phyloP scores from a whole-genome alignment of 2,329 filamentous ascomycete species.

The Talaromyces islandicus region DNA sequence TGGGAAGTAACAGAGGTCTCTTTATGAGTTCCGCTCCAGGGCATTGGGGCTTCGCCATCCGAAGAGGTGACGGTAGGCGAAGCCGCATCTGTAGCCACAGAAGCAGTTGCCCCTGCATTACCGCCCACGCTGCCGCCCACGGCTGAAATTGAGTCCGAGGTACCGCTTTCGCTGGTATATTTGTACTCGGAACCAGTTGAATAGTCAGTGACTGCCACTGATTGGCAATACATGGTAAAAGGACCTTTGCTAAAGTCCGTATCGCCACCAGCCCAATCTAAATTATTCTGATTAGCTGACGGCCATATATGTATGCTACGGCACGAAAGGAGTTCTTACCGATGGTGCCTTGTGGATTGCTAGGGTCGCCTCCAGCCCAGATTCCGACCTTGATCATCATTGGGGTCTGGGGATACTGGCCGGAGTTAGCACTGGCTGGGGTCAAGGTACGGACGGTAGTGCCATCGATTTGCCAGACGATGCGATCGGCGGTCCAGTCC shows the following conservation, averaged over 20 bases:
- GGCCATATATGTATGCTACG: neutral
- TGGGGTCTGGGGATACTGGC: conserved; percentile 87
- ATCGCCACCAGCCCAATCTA: conserved; percentile 74
- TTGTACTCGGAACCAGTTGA: conserved; percentile 81
- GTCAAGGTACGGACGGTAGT: conserved; percentile 70
- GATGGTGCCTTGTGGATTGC: conserved; percentile 75
- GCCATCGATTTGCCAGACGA: conserved; percentile 81
- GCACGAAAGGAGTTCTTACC: conserved; percentile 30
- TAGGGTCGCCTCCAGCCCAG: conserved; percentile 85
- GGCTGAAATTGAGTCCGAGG: conserved; percentile 74
- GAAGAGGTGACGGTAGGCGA: conserved; percentile 51
- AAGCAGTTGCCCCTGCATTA: conserved; percentile 41
- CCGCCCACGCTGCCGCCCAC: conserved; percentile 72
- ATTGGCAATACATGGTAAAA: conserved; percentile 78
- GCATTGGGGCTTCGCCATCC: conserved; percentile 58
- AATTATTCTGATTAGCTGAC: neutral
- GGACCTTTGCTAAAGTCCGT: conserved; percentile 81
- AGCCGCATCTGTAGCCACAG: conserved; percentile 48
- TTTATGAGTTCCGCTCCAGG: conserved; percentile 51
- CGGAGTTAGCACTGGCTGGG: conserved; percentile 58
- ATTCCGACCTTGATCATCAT: conserved; percentile 90
- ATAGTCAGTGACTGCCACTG: conserved; percentile 76
- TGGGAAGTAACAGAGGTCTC: conserved; percentile 46
- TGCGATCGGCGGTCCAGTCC: conserved; percentile 81
- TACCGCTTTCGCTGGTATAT: conserved; percentile 72